Percentiles rank a stretch among this genome's conserved stretches.
These are phyloP conservation scores for Elaeis guineensis DNA, from an alignment of 176 grass and related monocot species.

Conservation along the genomic window DNA sequence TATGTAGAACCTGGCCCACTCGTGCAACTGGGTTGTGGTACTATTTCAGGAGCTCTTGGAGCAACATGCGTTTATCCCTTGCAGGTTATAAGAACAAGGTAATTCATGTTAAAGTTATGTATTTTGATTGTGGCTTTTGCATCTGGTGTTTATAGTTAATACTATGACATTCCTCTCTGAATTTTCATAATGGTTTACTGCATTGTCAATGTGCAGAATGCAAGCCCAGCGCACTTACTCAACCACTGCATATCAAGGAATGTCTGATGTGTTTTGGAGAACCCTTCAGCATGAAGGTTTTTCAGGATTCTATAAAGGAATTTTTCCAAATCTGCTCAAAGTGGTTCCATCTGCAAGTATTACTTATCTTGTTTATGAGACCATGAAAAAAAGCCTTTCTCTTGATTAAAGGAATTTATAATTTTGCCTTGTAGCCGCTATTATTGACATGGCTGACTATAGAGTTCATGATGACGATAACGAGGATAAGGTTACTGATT, in stretches of 20 bases:
- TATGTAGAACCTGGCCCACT: constrained; percentile 82
- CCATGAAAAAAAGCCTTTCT: constrained; percentile 76
- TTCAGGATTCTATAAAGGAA: constrained; percentile 74
- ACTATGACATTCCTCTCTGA: too few species aligned
- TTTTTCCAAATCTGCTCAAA: constrained; percentile 80
- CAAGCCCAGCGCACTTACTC: constrained; percentile 62
- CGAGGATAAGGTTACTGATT: constrained; percentile 46
- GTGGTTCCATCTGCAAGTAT: constrained; percentile 83
- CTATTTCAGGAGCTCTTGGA: constrained; percentile 73
- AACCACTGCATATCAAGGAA: constrained; percentile 57
- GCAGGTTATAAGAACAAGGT: constrained; percentile 92
- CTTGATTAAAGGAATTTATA: constrained; percentile 38
- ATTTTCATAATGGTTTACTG: too few species aligned
- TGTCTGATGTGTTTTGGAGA: constrained; percentile 66
- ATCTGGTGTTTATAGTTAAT: too few species aligned
- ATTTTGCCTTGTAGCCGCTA: constrained; percentile 41
- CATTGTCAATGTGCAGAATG: constrained; percentile 36
- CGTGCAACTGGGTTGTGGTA: constrained; percentile 75
- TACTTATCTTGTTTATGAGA: constrained; percentile 87
- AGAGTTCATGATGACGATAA: constrained; percentile 64
- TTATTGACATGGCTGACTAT: constrained; percentile 64
- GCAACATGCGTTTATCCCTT: constrained; percentile 87
- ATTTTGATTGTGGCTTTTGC: too few species aligned
- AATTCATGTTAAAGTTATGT: background rate
- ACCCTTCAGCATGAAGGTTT: constrained; percentile 48